Evolutionary conservation across 305 asterid species (phyloP).

Genomic region (Euphrasia arctica): DNA sequence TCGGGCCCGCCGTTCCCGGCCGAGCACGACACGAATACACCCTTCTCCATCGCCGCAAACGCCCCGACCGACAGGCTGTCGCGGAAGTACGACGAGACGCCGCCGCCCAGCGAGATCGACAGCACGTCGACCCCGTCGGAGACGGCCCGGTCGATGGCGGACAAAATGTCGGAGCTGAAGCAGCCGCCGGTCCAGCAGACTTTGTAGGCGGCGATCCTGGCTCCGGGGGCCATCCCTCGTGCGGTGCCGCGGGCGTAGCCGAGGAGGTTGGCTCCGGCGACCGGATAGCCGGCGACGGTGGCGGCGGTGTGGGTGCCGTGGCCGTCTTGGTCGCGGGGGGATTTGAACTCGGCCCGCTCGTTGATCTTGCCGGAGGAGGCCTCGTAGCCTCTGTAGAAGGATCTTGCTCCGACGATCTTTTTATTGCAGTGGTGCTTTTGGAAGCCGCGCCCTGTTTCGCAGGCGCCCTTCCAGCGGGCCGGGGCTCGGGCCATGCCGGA

Average conservation of each 20-base stretch:
- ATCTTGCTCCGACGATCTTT: constrained; percentile 82
- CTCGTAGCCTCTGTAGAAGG: constrained; percentile 72
- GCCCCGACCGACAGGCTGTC: constrained; percentile 81
- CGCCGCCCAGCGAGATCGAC: constrained; percentile 93
- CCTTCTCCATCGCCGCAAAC: constrained; percentile 92
- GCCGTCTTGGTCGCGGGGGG: constrained; percentile 94
- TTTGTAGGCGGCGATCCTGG: constrained; percentile 78
- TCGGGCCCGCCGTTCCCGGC: constrained; percentile 98
- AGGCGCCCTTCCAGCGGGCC: constrained; percentile 65
- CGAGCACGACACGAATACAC: constrained; percentile 80
- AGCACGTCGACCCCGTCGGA: constrained; percentile 82
- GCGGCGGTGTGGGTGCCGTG: constrained; percentile 96
- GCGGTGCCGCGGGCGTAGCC: constrained; percentile 89
- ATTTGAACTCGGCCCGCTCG: constrained; percentile 61
- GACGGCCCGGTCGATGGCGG: constrained; percentile 93
- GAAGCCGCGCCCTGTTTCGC: constrained; percentile 75
- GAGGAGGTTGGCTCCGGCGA: constrained; percentile 68
- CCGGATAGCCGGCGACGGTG: constrained; percentile 67
- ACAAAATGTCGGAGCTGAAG: constrained; percentile 81
- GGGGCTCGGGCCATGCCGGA: constrained; percentile 55
- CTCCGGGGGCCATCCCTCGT: constrained; percentile 86
- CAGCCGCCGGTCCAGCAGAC: constrained; percentile 98
- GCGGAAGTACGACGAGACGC: constrained; percentile 65
- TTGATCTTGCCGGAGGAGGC: constrained; percentile 78
- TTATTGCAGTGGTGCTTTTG: constrained; percentile 55